Evolutionary conservation across 176 grass and related monocot genomes (phyloP).

Genomic region (Neostapfia colusana): DNA sequence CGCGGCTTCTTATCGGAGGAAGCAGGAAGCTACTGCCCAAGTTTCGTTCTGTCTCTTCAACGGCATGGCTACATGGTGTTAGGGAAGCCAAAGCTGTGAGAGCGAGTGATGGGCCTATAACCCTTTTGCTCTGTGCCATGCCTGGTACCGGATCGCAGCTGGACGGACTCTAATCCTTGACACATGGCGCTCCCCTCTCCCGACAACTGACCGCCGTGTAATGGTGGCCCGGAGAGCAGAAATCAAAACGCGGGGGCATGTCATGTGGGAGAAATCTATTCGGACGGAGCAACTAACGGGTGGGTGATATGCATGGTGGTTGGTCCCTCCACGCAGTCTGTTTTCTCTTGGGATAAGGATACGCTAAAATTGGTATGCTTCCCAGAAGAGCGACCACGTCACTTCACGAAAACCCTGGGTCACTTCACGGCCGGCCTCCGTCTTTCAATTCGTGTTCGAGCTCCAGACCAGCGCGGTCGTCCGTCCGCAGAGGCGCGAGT

Average conservation of each 20-base stretch:
- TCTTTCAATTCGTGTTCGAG: too few species aligned
- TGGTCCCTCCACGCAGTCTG: too few species aligned
- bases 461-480: not conserved
- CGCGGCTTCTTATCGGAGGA: conserved; percentile 25
- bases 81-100: conserved; percentile 12
- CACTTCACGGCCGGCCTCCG: too few species aligned
- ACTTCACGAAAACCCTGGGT: not conserved
- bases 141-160: not conserved
- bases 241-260: not conserved
- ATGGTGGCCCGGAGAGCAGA: not conserved
- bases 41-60: too few species aligned
- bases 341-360: not conserved
- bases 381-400: not conserved
- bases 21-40: too few species aligned
- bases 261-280: conserved; percentile 18
- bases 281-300: conserved; percentile 19
- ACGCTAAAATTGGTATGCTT: not conserved
- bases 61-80: too few species aligned
- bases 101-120: not conserved
- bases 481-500: not conserved
- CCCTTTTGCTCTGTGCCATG: conserved; percentile 26
- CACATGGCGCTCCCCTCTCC: conserved; percentile 1
- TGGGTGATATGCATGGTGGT: not conserved
- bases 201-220: not conserved
- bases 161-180: not conserved